Conservation (phyloP, 495 filamentous ascomycete species). For the Penicillium pancosmium region DNA sequence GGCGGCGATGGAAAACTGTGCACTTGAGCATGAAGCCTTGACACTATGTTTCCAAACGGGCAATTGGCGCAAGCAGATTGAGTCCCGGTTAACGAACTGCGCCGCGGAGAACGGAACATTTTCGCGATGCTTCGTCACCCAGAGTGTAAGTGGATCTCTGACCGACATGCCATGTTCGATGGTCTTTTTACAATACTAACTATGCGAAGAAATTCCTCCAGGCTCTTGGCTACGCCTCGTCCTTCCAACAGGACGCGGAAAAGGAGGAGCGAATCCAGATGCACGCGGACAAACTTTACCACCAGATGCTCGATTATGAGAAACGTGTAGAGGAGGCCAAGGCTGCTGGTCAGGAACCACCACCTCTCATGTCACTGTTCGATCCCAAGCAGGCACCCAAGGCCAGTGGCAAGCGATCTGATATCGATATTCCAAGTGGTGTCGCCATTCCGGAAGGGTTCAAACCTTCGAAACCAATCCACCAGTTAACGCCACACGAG, state of each 20-base stretch:
- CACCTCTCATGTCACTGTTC: slow-evolving; percentile 45
- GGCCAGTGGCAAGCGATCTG: slow-evolving; percentile 1
- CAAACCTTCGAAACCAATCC: slow-evolving; percentile 55
- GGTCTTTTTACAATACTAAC: slow-evolving; percentile 5
- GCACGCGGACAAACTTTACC: slow-evolving; percentile 89
- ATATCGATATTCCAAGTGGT: slow-evolving; percentile 39
- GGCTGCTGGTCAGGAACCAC: slow-evolving; percentile 53
- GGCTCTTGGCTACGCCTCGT: slow-evolving; percentile 83
- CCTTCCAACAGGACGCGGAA: slow-evolving; percentile 60
- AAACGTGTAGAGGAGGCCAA: slow-evolving; percentile 65
- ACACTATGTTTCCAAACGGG: slow-evolving; percentile 75
- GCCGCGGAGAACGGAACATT: slow-evolving; percentile 67
- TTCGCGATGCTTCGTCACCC: slow-evolving; percentile 79
- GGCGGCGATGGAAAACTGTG: slow-evolving; percentile 92
- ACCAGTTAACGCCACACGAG: slow-evolving; percentile 63
- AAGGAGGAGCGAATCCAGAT: slow-evolving; percentile 91
- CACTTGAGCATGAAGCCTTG: slow-evolving; percentile 76
- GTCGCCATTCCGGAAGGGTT: slow-evolving; percentile 38
- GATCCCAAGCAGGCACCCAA: slow-evolving; percentile 32
- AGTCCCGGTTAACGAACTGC: slow-evolving; percentile 71
- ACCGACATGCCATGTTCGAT: neutral
- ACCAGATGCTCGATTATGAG: slow-evolving; percentile 81
- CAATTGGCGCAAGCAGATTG: slow-evolving; percentile 45
- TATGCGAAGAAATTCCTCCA: slow-evolving; percentile 75
- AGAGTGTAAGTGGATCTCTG: slow-evolving; percentile 59